Evolutionary conservation across 1,284 basidiomycete species (phyloP).

Genomic region (Trametes polyzona): DNA sequence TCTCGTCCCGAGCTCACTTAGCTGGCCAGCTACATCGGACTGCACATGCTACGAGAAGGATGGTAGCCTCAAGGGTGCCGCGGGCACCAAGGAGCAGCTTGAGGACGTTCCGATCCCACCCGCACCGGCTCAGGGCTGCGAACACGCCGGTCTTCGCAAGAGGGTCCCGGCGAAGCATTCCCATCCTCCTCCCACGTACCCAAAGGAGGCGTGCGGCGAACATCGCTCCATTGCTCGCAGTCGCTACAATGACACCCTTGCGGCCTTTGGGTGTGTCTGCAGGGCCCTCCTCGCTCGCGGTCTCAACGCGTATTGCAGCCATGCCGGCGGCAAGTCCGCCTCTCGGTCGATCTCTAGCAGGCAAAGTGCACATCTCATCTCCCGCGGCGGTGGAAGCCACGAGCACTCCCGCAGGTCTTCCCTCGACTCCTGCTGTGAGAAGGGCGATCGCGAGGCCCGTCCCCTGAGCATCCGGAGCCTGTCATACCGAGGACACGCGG

Average conservation of each 20-base stretch:
- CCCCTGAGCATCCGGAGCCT: slow-evolving; percentile 17
- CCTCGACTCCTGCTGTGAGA: slow-evolving; percentile 29
- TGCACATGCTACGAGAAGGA: slow-evolving; percentile 19
- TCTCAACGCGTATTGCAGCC: slow-evolving; percentile 33
- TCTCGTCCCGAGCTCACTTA: background rate
- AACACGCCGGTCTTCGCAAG: slow-evolving; percentile 29
- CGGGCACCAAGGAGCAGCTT: background rate
- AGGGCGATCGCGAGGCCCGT: slow-evolving; percentile 19
- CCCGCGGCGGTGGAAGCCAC: slow-evolving; percentile 10
- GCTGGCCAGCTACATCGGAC: background rate
- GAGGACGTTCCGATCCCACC: background rate
- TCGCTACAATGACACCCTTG: slow-evolving; percentile 34
- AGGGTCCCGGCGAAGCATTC: slow-evolving; percentile 13
- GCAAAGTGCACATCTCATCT: slow-evolving; percentile 15
- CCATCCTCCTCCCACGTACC: slow-evolving; percentile 6
- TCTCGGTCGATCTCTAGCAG: slow-evolving; percentile 12
- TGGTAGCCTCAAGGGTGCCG: background rate
- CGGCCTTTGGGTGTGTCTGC: slow-evolving; percentile 38
- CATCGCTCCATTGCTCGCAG: slow-evolving; percentile 34
- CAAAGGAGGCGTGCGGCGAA: slow-evolving; percentile 34
- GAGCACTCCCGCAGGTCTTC: slow-evolving; percentile 21
- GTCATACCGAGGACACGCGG: slow-evolving; percentile 17
- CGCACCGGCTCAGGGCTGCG: background rate
- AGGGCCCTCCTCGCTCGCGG: slow-evolving; percentile 35
- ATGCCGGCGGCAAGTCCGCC: slow-evolving; percentile 10